phyloP scores from a whole-genome alignment of 1,139 yeast genomes.

The Blastobotrys persicus region DNA sequence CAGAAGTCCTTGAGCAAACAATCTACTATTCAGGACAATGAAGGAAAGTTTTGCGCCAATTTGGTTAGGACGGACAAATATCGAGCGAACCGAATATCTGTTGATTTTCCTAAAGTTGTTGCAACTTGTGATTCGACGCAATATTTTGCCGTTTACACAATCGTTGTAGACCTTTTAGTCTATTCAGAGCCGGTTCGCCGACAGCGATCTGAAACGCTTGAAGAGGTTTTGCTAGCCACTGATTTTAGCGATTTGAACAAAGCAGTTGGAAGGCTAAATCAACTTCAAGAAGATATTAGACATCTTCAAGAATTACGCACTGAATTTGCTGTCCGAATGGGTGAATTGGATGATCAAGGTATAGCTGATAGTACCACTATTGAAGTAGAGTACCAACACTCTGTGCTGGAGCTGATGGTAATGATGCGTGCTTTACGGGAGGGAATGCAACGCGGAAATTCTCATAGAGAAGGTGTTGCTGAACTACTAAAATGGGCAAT shows the following conservation, averaged over 20 bases:
- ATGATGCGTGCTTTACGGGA: conserved; percentile 66
- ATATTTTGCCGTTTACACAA: conserved; percentile 62
- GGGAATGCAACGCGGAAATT: conserved; percentile 42
- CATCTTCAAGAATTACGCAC: conserved; percentile 47
- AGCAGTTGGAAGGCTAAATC: conserved; percentile 51
- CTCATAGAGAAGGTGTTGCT: conserved; percentile 39
- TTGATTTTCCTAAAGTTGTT: conserved; percentile 68
- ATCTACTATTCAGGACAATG: conserved; percentile 7
- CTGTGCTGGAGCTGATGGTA: conserved; percentile 57
- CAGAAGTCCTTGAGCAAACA: conserved; percentile 14
- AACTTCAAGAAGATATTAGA: conserved; percentile 56
- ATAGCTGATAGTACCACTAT: conserved; percentile 36
- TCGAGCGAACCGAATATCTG: conserved; percentile 46
- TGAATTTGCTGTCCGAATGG: conserved; percentile 39
- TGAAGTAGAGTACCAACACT: conserved; percentile 57
- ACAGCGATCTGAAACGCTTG: conserved; percentile 56
- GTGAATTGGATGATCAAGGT: conserved; percentile 35
- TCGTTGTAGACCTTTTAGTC: conserved; percentile 62
- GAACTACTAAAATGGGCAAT: conserved; percentile 56
- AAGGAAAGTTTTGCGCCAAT: conserved; percentile 22
- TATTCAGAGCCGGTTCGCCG: conserved; percentile 63
- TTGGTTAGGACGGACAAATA: conserved; percentile 36
- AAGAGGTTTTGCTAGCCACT: conserved; percentile 64
- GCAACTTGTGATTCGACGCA: conserved; percentile 72
- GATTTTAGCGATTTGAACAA: conserved; percentile 63